Evolutionary conservation across 202 grass and related monocot species (phyloP).

Genomic region (Setaria italica): DNA sequence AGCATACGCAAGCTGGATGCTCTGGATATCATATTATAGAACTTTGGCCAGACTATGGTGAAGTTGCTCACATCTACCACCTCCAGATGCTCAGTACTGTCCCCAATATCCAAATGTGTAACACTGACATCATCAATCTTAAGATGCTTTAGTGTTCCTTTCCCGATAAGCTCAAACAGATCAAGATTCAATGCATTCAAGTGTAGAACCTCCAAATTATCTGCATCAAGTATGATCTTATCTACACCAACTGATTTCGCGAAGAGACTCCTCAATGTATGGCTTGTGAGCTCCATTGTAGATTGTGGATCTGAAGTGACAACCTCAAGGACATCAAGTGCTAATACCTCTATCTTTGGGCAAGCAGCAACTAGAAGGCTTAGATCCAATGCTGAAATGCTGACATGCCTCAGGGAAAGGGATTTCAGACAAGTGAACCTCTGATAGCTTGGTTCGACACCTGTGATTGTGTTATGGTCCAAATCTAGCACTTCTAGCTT

Average conservation of each 20-base stretch:
- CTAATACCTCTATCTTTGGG: slow-evolving; percentile 84
- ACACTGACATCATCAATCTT: slow-evolving; percentile 95
- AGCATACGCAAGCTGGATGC: slow-evolving; percentile 74
- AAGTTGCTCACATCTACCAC: slow-evolving; percentile 92
- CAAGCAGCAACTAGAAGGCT: slow-evolving; percentile 80
- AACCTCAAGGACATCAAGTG: slow-evolving; percentile 91
- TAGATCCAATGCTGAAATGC: slow-evolving; percentile 91
- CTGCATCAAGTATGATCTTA: slow-evolving; percentile 91
- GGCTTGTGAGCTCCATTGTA: slow-evolving; percentile 85
- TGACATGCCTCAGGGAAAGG: slow-evolving; percentile 83
- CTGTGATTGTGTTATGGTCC: slow-evolving; percentile 83
- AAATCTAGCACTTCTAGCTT: slow-evolving; percentile 89
- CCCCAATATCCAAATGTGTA: slow-evolving; percentile 95
- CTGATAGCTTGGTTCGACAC: slow-evolving; percentile 94
- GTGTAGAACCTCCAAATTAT: slow-evolving; percentile 85
- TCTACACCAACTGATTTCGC: slow-evolving; percentile 83
- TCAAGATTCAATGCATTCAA: slow-evolving; percentile 91
- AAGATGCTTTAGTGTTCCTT: slow-evolving; percentile 77
- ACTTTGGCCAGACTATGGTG: slow-evolving; percentile 89
- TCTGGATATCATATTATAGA: slow-evolving; percentile 88
- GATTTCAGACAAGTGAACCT: slow-evolving; percentile 94
- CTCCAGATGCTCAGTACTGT: slow-evolving; percentile 81
- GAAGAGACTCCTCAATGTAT: slow-evolving; percentile 83
- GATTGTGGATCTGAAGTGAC: slow-evolving; percentile 80
- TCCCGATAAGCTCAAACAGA: slow-evolving; percentile 90